Base-by-base conservation (phyloP, 1,284 basidiomycete species). In the Somion occarium region DNA sequence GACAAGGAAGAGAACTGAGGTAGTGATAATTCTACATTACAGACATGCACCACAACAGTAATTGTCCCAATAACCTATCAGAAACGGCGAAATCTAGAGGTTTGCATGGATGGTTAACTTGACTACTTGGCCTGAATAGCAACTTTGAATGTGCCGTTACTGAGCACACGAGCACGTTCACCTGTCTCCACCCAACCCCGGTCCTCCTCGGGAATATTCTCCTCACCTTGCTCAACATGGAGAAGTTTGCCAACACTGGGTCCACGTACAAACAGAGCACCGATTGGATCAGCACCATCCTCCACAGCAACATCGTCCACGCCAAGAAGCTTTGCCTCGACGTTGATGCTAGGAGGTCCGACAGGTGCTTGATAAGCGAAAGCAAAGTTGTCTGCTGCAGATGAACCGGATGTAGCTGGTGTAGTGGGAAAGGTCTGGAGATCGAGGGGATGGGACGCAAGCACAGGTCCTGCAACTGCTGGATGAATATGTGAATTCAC, bases 381-480 rank as follows among this genome's bases (percentile, higher is more conserved):
- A 0, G 64, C 58, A 22, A 61, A 59, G 2, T 59, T 58, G 30
- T 66, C 62, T 2, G 64, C 59, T 13, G 68, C 64, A 23, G 67
- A 63, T 22, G 42, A 19, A 9, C 23, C 23, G 15, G 67, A 59
- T 12, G 56, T 53, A 3, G 61, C 44, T 49, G 44, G 56, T 15
- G 46, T 43, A 26, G 41, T 49, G n/a, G 77, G 72, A 65, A 91
- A 82, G 15, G 80, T 75, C 65, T 91, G 88, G 44, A 91, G 66
- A 61, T 91, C 88, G 41, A 88, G 75, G 0, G 86, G 78, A 59
- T 90, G 84, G 2, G 85, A 80, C 3, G 88, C 85, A 42, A 90
- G 73, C 20, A 90, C 69, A 0, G 88, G 88, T 3, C 82, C 87
- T 3, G 80, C 72, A 30, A 82, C 79, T 23, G 80, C 65, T 2